Evolutionary conservation across 306 rosid genomes (phyloP).

Genomic region (Sphenostylis stenocarpa): DNA sequence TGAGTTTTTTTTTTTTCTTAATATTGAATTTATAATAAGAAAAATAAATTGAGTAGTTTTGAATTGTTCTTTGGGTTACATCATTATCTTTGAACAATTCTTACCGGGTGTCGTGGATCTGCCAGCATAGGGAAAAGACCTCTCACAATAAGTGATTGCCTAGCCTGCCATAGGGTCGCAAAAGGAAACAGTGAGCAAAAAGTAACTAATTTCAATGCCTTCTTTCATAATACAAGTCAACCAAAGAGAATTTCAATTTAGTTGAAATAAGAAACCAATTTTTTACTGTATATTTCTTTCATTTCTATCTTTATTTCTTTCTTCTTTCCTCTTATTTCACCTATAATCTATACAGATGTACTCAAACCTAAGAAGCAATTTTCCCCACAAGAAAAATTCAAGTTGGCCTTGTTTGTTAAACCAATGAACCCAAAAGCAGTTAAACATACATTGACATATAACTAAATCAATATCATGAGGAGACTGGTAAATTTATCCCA

Average conservation of each 20-base stretch:
- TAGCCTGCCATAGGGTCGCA: conserved; percentile 59
- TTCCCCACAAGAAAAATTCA: background rate
- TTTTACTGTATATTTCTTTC: background rate
- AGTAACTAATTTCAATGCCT: conserved; percentile 11
- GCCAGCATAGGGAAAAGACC: conserved; percentile 98
- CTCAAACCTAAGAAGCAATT: too few relatives aligned
- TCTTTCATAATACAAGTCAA: conserved; percentile 6
- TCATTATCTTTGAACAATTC: conserved; percentile 30
- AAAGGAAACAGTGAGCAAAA: background rate
- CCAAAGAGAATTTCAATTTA: background rate
- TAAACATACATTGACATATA: background rate
- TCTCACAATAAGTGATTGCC: conserved; percentile 93
- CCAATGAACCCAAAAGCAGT: background rate
- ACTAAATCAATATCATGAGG: background rate
- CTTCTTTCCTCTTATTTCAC: background rate
- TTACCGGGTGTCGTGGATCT: conserved; percentile 95
- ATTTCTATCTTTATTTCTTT: background rate
- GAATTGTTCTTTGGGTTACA: background rate
- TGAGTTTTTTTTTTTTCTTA: background rate
- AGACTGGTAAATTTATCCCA: background rate
- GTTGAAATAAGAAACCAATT: background rate
- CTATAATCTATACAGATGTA: background rate
- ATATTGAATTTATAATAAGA: background rate
- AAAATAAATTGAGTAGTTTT: background rate
- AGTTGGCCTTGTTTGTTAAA: background rate